A percentile compares a stretch with the other conserved stretches of the same genome.
Evolutionary conservation across 352 stramenopile genomes (phyloP).

Genomic region (Discostella stelligera): DNA sequence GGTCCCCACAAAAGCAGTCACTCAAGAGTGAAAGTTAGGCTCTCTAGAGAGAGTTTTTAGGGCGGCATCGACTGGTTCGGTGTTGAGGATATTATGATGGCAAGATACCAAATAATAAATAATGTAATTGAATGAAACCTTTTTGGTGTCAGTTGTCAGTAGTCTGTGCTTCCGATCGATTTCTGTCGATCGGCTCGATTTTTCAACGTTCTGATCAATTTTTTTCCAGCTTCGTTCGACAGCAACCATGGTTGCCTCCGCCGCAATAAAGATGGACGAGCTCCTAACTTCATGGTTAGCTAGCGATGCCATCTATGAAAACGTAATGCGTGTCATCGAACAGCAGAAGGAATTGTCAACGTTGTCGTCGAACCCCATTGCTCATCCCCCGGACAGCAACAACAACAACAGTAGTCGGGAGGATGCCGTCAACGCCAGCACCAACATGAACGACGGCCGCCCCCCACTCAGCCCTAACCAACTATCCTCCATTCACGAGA

Average conservation of each 20-base stretch:
- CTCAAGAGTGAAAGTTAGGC: too few species aligned
- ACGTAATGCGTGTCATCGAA: slow-evolving; percentile 65
- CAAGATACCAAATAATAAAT: too few species aligned
- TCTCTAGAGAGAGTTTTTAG: too few species aligned
- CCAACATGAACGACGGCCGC: slow-evolving; percentile 6
- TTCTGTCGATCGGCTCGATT: too few species aligned
- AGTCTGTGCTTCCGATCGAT: too few species aligned
- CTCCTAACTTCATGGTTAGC: slow-evolving; percentile 69
- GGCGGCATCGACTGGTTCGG: too few species aligned
- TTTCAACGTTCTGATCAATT: too few species aligned
- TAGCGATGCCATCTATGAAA: slow-evolving; percentile 72
- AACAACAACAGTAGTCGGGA: not conserved
- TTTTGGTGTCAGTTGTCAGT: too few species aligned
- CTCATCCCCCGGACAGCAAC: not conserved
- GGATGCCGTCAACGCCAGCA: not conserved
- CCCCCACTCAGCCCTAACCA: slow-evolving; percentile 26
- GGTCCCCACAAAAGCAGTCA: too few species aligned
- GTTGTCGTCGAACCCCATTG: not conserved
- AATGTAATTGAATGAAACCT: too few species aligned
- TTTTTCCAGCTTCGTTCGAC: too few species aligned
- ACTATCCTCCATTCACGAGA: not conserved
- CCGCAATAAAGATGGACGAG: slow-evolving; percentile 80
- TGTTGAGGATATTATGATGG: too few species aligned
- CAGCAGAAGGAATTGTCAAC: slow-evolving; percentile 30
- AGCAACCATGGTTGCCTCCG: slow-evolving; percentile 56